Percentiles rank a stretch among this genome's conserved stretches.
Conservation (phyloP, 306 rosid genomes). For the Cyamopsis tetragonoloba region DNA sequence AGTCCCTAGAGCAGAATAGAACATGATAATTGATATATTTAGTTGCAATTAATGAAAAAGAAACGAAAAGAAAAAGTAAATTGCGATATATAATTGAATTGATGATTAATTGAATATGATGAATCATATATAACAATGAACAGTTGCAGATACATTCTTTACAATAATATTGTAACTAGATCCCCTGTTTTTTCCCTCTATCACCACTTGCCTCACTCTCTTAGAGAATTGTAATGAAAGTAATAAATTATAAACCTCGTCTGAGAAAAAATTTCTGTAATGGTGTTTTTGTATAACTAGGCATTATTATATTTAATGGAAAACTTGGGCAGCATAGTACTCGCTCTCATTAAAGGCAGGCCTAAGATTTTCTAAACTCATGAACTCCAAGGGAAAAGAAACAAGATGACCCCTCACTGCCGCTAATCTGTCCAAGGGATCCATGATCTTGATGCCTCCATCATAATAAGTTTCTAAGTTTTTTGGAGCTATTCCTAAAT, state of each 20-base stretch:
- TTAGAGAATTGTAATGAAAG: slow-evolving; percentile 26
- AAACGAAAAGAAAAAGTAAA: neutral
- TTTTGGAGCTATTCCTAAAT: slow-evolving; percentile 71
- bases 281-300: neutral
- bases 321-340: slow-evolving; percentile 82
- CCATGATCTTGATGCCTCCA: slow-evolving; percentile 44
- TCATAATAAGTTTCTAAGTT: slow-evolving; percentile 46
- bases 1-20: neutral
- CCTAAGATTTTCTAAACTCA: slow-evolving; percentile 75
- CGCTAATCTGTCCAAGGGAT: slow-evolving; percentile 62
- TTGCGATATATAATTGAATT: neutral
- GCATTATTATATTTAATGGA: slow-evolving; percentile 44
- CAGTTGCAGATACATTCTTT: slow-evolving; percentile 24
- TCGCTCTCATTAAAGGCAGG: slow-evolving; percentile 86
- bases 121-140: neutral
- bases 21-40: neutral
- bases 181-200: neutral
- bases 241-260: slow-evolving; percentile 17
- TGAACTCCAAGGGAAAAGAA: slow-evolving; percentile 76
- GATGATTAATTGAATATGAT: neutral
- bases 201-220: neutral
- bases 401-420: slow-evolving; percentile 78
- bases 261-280: neutral
- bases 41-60: neutral
- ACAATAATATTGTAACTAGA: neutral